Evolutionary conservation across 2,329 filamentous ascomycete genomes (phyloP).

Genomic region (Colletotrichum noveboracense): DNA sequence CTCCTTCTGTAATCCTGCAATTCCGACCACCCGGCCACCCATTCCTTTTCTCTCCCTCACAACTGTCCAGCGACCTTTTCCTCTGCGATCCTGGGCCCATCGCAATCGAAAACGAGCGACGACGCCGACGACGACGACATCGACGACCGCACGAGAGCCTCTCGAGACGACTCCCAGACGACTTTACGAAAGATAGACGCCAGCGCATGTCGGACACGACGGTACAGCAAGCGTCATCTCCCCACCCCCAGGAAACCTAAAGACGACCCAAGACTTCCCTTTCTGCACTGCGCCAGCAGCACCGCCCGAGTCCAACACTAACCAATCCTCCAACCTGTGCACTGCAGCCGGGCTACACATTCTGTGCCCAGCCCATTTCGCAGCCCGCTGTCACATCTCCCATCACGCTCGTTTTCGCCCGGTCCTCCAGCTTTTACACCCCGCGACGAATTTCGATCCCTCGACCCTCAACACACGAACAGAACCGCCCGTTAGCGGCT

Average conservation of each 20-base stretch:
- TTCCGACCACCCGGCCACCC: neutral
- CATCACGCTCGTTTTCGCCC: constrained; percentile 5
- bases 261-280: neutral
- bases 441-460: neutral
- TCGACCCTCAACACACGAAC: neutral
- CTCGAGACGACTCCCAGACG: neutral
- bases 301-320: neutral
- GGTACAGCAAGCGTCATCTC: constrained; percentile 7
- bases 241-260: constrained; percentile 9
- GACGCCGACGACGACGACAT: neutral
- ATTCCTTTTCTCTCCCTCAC: neutral
- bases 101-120: neutral
- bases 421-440: neutral
- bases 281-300: neutral
- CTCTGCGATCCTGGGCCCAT: neutral
- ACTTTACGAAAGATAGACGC: neutral
- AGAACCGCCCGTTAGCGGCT: constrained; percentile 1
- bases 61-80: neutral
- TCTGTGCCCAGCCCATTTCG: neutral
- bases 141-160: neutral
- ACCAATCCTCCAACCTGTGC: neutral
- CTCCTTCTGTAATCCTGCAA: neutral
- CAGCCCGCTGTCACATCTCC: neutral
- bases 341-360: neutral
- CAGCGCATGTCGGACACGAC: constrained; percentile 4